Evolutionary conservation across 331 rosid genomes (phyloP).

Genomic region (Quercus phellos): DNA sequence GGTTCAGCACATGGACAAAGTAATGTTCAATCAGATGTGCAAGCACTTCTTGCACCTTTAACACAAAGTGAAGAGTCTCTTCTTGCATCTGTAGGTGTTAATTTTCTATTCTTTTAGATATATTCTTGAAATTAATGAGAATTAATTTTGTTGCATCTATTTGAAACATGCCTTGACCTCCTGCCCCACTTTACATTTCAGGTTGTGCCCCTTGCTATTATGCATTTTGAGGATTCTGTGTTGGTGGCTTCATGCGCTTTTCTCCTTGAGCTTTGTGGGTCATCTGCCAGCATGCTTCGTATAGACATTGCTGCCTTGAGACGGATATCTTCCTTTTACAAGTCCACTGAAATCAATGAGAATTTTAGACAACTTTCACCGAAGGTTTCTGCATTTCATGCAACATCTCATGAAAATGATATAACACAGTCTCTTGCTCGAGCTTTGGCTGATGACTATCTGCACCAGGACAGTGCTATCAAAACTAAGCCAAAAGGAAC

Average conservation of each 20-base stretch:
- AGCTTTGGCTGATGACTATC: constrained; percentile 79
- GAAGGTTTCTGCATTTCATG: constrained; percentile 65
- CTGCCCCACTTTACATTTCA: constrained; percentile 32
- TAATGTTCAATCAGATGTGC: constrained; percentile 78
- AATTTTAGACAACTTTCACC: constrained; percentile 55
- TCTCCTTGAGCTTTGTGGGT: constrained; percentile 83
- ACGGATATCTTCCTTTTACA: constrained; percentile 73
- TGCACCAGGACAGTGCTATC: constrained; percentile 52
- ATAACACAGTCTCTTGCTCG: constrained; percentile 70
- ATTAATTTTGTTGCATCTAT: constrained; percentile 1
- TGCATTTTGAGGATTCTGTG: constrained; percentile 81
- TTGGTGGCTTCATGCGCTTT: constrained; percentile 87
- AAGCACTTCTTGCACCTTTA: constrained; percentile 71
- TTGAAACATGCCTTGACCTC: constrained; percentile 15
- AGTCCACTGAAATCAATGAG: constrained; percentile 51
- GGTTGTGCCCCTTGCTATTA: constrained; percentile 78
- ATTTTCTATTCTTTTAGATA: neutral
- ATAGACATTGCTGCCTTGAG: constrained; percentile 73
- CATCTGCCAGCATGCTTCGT: constrained; percentile 78
- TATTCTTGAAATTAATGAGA: constrained; percentile 19
- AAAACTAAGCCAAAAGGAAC: constrained; percentile 34
- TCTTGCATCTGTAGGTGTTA: constrained; percentile 67
- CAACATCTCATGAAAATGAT: constrained; percentile 63
- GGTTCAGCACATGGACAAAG: constrained; percentile 51
- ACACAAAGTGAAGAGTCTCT: constrained; percentile 63